These are phyloP conservation scores for Syncephalastrum contaminatum DNA, from an alignment of 371 early-diverging fungal species.

Conservation along the genomic window DNA sequence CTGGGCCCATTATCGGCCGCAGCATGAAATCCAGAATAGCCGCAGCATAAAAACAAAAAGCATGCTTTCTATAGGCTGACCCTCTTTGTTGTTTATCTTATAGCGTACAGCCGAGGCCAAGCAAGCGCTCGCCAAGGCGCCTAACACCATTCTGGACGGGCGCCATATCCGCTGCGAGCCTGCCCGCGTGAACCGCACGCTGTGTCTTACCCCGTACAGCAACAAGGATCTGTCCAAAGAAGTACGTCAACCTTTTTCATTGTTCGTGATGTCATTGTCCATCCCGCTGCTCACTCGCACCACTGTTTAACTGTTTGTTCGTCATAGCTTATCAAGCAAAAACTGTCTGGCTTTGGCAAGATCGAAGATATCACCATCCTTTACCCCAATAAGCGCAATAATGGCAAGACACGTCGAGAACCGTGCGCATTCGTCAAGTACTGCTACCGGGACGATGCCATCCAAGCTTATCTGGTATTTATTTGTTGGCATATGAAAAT, in stretches of 20 bases:
- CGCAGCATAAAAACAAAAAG: too few relatives aligned
- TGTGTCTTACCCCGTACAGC: conserved; percentile 58
- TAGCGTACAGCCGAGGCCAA: conserved; percentile 56
- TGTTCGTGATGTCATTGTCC: too few relatives aligned
- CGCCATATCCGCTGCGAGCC: conserved; percentile 82
- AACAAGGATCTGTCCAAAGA: too few relatives aligned
- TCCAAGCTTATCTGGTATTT: conserved; percentile 68
- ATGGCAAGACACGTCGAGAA: conserved; percentile 19
- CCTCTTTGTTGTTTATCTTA: background rate
- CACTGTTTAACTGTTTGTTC: too few relatives aligned
- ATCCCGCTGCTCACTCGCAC: too few relatives aligned
- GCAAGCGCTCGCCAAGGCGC: conserved; percentile 65
- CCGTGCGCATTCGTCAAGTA: conserved; percentile 71
- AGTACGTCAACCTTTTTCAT: too few relatives aligned
- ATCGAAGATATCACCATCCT: conserved; percentile 71
- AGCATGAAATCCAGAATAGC: too few relatives aligned
- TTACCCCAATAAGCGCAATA: conserved; percentile 34
- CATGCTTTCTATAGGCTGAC: too few relatives aligned
- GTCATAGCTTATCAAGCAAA: too few relatives aligned
- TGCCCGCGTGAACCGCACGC: conserved; percentile 81
- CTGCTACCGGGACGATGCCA: conserved; percentile 79
- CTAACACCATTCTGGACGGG: conserved; percentile 68
- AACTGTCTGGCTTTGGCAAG: conserved; percentile 52
- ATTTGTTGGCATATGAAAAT: background rate
- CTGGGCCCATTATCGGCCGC: too few relatives aligned